phyloP scores from a whole-genome alignment of 2,329 filamentous ascomycete species.

The Herpomyces periplanetae region DNA sequence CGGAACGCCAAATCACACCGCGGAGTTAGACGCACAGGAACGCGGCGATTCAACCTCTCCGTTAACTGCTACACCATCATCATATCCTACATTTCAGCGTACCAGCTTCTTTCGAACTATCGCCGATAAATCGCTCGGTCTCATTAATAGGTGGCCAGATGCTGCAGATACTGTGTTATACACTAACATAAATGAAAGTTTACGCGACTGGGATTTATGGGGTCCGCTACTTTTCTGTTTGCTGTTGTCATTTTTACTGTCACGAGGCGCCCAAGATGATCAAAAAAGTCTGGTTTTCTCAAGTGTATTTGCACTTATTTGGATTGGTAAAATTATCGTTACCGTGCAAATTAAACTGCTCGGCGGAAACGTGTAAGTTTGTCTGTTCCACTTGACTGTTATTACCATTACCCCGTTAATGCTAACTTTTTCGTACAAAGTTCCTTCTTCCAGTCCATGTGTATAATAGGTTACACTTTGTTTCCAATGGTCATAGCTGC shows the following conservation, averaged over 20 bases:
- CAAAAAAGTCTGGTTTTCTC: constrained; percentile 74
- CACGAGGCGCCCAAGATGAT: constrained; percentile 31
- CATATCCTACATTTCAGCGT: no score
- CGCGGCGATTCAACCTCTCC: no score
- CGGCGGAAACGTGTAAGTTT: constrained; percentile 69
- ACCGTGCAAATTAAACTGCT: constrained; percentile 91
- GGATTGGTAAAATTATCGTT: constrained; percentile 81
- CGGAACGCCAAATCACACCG: no score
- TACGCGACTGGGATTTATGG: constrained; percentile 95
- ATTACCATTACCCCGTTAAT: no score
- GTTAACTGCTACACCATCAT: no score
- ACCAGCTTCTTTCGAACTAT: no score
- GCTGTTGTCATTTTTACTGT: constrained; percentile 48
- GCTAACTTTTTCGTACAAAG: constrained; percentile 12
- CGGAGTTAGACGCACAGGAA: no score
- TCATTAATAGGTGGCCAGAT: constrained; percentile 24
- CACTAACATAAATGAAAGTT: constrained; percentile 41
- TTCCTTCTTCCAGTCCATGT: constrained; percentile 86
- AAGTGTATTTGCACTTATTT: constrained; percentile 79
- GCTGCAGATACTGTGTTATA: constrained; percentile 23
- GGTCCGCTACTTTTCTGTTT: constrained; percentile 80
- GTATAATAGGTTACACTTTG: constrained; percentile 89
- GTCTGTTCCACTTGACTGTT: constrained; percentile 1
- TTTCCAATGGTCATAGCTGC: constrained; percentile 85
- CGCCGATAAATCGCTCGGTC: no score